Percentiles rank a stretch among this genome's conserved stretches.
These are phyloP conservation scores for Cercospora sojina DNA, from an alignment of 2,329 filamentous ascomycete species.

Conservation along the genomic window DNA sequence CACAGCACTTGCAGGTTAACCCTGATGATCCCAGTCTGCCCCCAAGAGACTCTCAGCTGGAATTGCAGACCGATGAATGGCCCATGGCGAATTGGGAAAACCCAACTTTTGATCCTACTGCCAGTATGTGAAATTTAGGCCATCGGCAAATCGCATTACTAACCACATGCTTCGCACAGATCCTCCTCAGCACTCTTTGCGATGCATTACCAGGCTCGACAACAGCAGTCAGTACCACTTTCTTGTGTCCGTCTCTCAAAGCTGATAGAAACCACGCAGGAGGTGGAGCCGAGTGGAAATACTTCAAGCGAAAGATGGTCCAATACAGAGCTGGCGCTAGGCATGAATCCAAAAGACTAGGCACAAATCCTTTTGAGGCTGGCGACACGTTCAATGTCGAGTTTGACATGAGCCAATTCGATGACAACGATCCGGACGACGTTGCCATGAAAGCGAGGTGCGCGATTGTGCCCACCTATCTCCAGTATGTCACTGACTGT, in stretches of 20 bases:
- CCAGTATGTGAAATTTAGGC: neutral
- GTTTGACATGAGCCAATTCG: neutral
- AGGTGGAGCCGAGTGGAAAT: neutral
- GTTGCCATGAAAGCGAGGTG: neutral
- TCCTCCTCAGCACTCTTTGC: neutral
- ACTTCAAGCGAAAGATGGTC: neutral
- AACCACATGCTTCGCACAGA: neutral
- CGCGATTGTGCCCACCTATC: neutral
- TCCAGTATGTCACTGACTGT: neutral
- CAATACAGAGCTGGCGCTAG: neutral
- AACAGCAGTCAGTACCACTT: neutral
- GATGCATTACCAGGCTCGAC: neutral
- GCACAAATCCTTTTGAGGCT: neutral
- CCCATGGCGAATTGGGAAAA: neutral
- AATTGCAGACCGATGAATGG: neutral
- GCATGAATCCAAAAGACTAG: neutral
- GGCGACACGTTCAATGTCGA: neutral
- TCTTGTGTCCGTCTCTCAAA: neutral
- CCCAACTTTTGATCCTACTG: neutral
- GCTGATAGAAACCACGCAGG: neutral
- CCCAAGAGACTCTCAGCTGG: neutral
- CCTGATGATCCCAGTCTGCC: neutral
- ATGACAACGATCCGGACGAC: neutral
- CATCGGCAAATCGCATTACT: neutral
- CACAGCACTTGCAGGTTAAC: neutral